A percentile compares a stretch with the other conserved stretches of the same genome.
These are phyloP conservation scores for Onygenales sp. DNA, from an alignment of 2,329 filamentous ascomycete species.

Conservation along the genomic window DNA sequence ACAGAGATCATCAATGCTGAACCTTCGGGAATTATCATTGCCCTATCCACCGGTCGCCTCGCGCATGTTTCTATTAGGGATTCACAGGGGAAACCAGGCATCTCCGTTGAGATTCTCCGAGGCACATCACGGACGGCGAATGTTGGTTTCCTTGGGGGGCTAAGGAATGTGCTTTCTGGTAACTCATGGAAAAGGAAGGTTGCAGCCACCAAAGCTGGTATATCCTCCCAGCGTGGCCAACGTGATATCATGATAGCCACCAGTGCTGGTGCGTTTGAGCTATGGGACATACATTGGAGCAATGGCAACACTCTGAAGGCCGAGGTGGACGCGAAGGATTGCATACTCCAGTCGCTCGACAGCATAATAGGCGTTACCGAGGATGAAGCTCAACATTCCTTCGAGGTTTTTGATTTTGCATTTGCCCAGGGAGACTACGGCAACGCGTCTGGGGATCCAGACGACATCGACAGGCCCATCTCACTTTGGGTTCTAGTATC, in stretches of 20 bases:
- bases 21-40: constrained; percentile 74
- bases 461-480: constrained; percentile 39
- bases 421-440: constrained; percentile 35
- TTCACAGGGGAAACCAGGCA: constrained; percentile 70
- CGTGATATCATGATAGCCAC: constrained; percentile 75
- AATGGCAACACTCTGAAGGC: constrained; percentile 68
- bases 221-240: constrained; percentile 65
- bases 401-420: constrained; percentile 72
- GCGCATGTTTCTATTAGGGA: constrained; percentile 82
- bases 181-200: constrained; percentile 66
- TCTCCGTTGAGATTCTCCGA: constrained; percentile 68
- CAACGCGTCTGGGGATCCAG: constrained; percentile 37
- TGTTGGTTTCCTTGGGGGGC: constrained; percentile 67
- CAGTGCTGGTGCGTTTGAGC: constrained; percentile 64
- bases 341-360: constrained; percentile 54
- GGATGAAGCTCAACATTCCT: constrained; percentile 46
- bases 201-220: constrained; percentile 67
- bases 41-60: constrained; percentile 75
- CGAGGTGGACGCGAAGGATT: constrained; percentile 60
- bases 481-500: constrained; percentile 53
- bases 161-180: constrained; percentile 65
- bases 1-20: constrained; percentile 74
- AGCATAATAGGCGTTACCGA: constrained; percentile 42
- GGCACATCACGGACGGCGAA: constrained; percentile 45
- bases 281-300: constrained; percentile 83